Conservation (phyloP, 1,284 basidiomycete genomes). For the Moesziomyces parantarcticus region DNA sequence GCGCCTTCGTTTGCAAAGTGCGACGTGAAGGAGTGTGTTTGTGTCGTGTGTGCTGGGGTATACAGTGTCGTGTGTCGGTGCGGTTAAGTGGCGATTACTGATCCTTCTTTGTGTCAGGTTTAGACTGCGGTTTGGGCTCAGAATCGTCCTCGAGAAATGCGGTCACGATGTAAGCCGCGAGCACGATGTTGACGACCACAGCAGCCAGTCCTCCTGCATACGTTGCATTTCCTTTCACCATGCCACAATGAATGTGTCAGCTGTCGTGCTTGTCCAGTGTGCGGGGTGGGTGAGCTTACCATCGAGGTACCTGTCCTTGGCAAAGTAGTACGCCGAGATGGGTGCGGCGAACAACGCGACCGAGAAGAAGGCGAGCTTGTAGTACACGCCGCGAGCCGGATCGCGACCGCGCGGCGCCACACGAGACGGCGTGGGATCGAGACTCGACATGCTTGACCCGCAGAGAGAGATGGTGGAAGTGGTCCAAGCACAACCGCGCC, state of each 20-base stretch:
- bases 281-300: slow-evolving; percentile 28
- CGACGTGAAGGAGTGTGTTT: too few species aligned
- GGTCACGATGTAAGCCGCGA: slow-evolving; percentile 60
- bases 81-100: not conserved
- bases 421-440: slow-evolving; percentile 47
- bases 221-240: slow-evolving; percentile 56
- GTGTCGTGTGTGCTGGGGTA: not conserved
- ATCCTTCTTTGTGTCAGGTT: not conserved
- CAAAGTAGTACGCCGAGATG: slow-evolving; percentile 57
- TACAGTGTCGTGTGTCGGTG: not conserved
- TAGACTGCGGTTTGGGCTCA: slow-evolving; percentile 3
- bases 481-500: slow-evolving; percentile 8
- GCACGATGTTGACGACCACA: slow-evolving; percentile 63
- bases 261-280: too few species aligned
- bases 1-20: too few species aligned
- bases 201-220: slow-evolving; percentile 65
- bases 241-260: not conserved
- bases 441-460: slow-evolving; percentile 26
- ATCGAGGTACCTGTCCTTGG: slow-evolving; percentile 54
- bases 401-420: slow-evolving; percentile 51
- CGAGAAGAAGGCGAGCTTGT: slow-evolving; percentile 63
- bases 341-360: slow-evolving; percentile 62
- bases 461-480: not conserved
- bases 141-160: slow-evolving; percentile 63
- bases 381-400: slow-evolving; percentile 60